Conservation (phyloP, 1,284 basidiomycete genomes). For the Leccinum pachyderme region DNA sequence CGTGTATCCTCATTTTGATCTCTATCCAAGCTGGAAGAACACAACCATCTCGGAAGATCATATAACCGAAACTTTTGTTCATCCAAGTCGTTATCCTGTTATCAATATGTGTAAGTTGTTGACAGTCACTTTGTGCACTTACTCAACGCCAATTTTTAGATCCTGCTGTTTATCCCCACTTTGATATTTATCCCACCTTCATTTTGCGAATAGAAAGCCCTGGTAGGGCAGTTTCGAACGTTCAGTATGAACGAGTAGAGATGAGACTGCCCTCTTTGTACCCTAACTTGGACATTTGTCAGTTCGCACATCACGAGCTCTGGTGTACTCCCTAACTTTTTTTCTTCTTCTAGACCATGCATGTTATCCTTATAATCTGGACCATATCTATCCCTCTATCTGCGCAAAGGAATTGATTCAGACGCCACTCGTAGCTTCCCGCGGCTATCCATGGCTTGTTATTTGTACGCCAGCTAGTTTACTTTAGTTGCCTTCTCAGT, state of each 20-base stretch:
- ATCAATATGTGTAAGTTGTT: constrained; percentile 27
- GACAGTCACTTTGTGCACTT: not conserved
- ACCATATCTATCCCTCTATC: constrained; percentile 20
- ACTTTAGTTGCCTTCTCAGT: not conserved
- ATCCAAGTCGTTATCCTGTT: constrained; percentile 9
- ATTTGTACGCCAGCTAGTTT: constrained; percentile 20
- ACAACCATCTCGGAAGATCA: not conserved
- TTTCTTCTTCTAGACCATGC: constrained; percentile 14
- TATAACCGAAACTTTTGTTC: not conserved
- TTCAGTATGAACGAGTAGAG: constrained; percentile 4
- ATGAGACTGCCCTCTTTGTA: constrained; percentile 12
- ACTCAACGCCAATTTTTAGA: constrained; percentile 18
- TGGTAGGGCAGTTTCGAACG: not conserved
- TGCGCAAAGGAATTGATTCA: not conserved
- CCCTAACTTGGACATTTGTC: constrained; percentile 25
- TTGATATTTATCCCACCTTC: constrained; percentile 30
- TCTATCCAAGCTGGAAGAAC: constrained; percentile 38
- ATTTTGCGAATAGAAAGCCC: constrained; percentile 7
- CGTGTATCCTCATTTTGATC: constrained; percentile 45
- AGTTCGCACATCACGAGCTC: constrained; percentile 1
- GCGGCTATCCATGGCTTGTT: constrained; percentile 25
- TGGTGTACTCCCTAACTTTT: not conserved
- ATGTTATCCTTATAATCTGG: constrained; percentile 24
- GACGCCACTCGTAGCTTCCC: not conserved
- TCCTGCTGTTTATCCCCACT: constrained; percentile 29